Evolutionary conservation across 257 asterid genomes (phyloP).

Genomic region (Asclepias syriaca): DNA sequence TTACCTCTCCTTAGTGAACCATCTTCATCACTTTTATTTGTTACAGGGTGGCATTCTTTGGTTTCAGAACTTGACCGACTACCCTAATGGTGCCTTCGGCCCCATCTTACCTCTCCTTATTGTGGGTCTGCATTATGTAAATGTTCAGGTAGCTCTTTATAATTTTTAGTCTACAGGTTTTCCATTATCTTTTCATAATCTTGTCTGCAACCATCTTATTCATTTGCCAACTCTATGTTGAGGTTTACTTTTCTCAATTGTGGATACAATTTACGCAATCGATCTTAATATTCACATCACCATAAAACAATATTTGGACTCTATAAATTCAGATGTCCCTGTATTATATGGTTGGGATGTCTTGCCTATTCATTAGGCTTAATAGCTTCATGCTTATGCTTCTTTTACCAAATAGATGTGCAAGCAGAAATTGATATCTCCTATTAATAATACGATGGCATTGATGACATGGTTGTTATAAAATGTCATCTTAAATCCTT

Average conservation of each 20-base stretch:
- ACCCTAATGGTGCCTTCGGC: conserved; percentile 68
- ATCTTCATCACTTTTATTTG: conserved; percentile 15
- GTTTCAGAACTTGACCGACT: conserved; percentile 84
- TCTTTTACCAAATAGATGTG: background rate
- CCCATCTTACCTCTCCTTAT: conserved; percentile 68
- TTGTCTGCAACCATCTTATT: background rate
- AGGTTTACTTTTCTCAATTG: background rate
- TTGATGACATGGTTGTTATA: background rate
- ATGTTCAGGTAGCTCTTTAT: conserved; percentile 56
- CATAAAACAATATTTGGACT: background rate
- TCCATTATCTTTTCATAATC: background rate
- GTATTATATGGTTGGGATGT: background rate
- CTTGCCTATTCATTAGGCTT: background rate
- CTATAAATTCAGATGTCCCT: background rate
- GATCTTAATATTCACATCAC: background rate
- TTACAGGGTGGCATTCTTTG: conserved; percentile 85
- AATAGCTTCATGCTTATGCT: background rate
- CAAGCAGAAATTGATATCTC: background rate
- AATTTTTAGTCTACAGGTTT: conserved; percentile 1
- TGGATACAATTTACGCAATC: background rate
- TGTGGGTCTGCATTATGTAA: conserved; percentile 65
- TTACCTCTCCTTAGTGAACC: background rate
- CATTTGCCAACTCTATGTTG: conserved; percentile 1
- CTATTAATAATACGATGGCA: background rate
- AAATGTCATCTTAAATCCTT: no score